These are phyloP conservation scores for Onygenales sp. DNA, from an alignment of 2,329 filamentous ascomycete species.

Conservation along the genomic window DNA sequence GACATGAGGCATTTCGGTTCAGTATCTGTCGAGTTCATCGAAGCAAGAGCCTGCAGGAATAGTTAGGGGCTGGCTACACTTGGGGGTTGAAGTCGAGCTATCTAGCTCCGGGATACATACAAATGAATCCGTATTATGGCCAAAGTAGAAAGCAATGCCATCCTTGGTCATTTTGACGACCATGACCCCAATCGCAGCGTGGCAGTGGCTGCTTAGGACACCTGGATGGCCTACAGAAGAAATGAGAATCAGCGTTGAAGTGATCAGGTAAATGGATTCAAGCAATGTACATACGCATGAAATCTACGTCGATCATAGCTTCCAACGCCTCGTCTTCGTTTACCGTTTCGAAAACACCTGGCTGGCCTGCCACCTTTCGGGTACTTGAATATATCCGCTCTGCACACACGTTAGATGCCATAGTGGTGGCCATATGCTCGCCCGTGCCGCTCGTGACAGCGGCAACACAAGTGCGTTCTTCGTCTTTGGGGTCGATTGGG, in stretches of 20 bases:
- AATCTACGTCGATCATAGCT: conserved; percentile 76
- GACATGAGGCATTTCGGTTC: conserved; percentile 82
- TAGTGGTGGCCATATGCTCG: conserved; percentile 94
- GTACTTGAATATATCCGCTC: conserved; percentile 69
- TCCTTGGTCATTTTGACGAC: conserved; percentile 72
- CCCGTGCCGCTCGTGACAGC: conserved; percentile 89
- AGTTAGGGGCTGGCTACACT: neutral
- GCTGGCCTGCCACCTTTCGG: conserved; percentile 44
- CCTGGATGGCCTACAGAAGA: conserved; percentile 56
- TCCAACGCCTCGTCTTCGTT: conserved; percentile 71
- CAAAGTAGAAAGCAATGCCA: conserved; percentile 81
- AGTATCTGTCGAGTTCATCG: conserved; percentile 71
- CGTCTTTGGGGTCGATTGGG: conserved; percentile 63
- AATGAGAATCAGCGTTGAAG: neutral
- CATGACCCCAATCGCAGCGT: conserved; percentile 85
- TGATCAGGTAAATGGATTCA: neutral
- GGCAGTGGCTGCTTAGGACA: conserved; percentile 66
- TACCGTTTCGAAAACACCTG: conserved; percentile 54
- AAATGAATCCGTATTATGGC: conserved; percentile 86
- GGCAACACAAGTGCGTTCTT: conserved; percentile 61
- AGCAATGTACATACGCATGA: conserved; percentile 54
- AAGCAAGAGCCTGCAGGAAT: conserved; percentile 57
- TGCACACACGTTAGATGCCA: conserved; percentile 79
- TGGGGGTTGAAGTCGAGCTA: neutral
- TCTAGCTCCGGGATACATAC: conserved; percentile 27